Base-by-base conservation (phyloP, 1,284 basidiomycete genomes). In the Thecaphora frezii region DNA sequence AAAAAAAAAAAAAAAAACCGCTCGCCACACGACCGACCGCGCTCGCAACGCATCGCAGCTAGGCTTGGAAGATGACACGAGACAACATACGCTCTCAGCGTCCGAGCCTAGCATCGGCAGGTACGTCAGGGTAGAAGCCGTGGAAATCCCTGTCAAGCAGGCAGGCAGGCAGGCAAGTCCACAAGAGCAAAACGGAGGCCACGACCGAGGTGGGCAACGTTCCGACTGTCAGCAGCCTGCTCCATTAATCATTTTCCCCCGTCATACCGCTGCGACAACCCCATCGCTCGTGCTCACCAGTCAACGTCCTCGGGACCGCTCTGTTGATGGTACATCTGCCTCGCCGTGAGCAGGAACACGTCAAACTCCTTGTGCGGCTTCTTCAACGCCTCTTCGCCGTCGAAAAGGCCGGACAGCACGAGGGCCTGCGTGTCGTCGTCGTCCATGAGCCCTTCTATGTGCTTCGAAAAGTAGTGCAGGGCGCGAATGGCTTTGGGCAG, bases 401-500 rank as follows among this genome's bases (percentile, higher is more conserved):
- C 19, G 39, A 41, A 41, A 22, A 41, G 39, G 8, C 39, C 39
- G 8, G 39, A 21, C 5, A 41, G n/a, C 9, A 5, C 4, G 7
- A 41, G 39, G 9, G n/a, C 39, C 10, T 21, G 4, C 5, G 4
- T 21, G 10, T 21, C 39, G 19, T 41, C 14, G 4, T 41, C 39
- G 39, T 3, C 33, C 7, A 4, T 7, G 16, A 36, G 33, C 33
- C 3, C 3, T 3, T 7, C 9, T 22, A 41, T 23, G 22, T 41
- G n/a, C 12, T 41, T 7, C 5, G 39, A 41, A 16, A 10, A 41
- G 3, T 8, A 22, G 40, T 57, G 57, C 22, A 60, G 48, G 5
- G 54, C 21, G 24, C 62, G 53, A 0, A 65, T 51, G 2, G 62
- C 62, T 47, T 65, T 65, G 1, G 57, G 57, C 9, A 59, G 54